A percentile compares a stretch with the other conserved stretches of the same genome.
phyloP scores from a whole-genome alignment of 2,329 filamentous ascomycete genomes.

The Karstenula rhodostoma region DNA sequence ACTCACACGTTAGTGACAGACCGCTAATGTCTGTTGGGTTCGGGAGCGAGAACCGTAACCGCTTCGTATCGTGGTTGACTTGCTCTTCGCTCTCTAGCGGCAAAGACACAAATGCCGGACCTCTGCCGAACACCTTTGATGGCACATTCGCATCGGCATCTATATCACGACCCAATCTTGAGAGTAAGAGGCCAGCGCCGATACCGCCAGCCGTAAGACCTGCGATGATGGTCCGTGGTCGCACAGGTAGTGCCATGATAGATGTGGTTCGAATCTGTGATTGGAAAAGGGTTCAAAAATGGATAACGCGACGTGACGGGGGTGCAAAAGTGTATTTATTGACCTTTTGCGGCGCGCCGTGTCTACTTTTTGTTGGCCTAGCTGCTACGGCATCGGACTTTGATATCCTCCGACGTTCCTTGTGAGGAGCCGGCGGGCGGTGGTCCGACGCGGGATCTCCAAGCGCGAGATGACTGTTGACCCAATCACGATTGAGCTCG shows the following conservation, averaged over 20 bases:
- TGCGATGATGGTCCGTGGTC: conserved; percentile 5
- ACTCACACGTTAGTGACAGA: conserved; percentile 74
- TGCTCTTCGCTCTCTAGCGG: conserved; percentile 77
- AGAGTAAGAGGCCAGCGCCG: conserved; percentile 7
- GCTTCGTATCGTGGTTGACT: conserved; percentile 92
- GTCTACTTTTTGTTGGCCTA: neutral
- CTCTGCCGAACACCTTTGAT: conserved; percentile 19
- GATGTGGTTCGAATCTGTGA: neutral
- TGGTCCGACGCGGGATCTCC: neutral
- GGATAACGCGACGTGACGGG: neutral
- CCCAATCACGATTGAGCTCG: neutral
- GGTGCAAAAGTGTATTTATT: neutral
- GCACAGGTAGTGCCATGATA: neutral
- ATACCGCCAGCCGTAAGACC: conserved; percentile 9
- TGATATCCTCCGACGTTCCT: neutral
- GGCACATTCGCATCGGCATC: conserved; percentile 22
- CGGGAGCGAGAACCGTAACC: conserved; percentile 81
- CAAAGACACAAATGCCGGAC: conserved; percentile 80
- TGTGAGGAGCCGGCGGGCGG: neutral
- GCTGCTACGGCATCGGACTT: neutral
- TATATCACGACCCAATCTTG: conserved; percentile 1
- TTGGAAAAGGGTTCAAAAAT: neutral
- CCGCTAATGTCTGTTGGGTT: conserved; percentile 82
- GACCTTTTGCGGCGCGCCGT: neutral
- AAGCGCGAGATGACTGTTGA: neutral